Conservation (phyloP, 208 protist genomes). For the Entamoeba histolytica region DNA sequence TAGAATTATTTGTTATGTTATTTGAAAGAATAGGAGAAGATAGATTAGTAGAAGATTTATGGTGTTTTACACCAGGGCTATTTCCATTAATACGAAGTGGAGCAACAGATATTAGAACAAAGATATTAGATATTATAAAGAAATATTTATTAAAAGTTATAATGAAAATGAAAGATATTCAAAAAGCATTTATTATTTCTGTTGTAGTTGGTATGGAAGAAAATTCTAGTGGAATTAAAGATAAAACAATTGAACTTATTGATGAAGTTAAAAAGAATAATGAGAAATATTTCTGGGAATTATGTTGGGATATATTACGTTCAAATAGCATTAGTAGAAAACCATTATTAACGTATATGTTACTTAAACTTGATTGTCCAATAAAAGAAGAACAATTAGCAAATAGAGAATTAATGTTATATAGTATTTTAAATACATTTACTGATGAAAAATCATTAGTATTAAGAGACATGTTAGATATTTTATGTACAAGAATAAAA, state of each 20-base stretch:
- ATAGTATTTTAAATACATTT: not conserved
- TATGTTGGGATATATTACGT: not conserved
- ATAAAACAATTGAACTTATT: not conserved
- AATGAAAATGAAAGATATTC: not conserved
- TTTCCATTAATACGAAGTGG: not conserved
- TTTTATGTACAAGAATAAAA: not conserved
- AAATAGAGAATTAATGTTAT: not conserved
- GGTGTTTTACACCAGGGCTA: not conserved
- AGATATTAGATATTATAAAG: not conserved
- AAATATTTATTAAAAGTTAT: not conserved
- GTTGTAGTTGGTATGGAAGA: not conserved
- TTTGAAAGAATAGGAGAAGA: not conserved
- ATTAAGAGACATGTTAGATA: not conserved
- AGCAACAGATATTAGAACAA: not conserved
- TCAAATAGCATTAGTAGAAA: not conserved
- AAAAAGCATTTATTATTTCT: not conserved
- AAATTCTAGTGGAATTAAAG: not conserved
- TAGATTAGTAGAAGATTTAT: not conserved
- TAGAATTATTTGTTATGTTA: not conserved
- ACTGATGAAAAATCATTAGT: not conserved
- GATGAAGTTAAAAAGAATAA: not conserved
- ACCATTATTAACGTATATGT: not conserved
- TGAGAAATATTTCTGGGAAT: not conserved
- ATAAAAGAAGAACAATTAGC: not conserved
- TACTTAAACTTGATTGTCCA: not conserved